These are phyloP conservation scores for Trypanosoma cruzi DNA, from an alignment of 208 protist genomes.

Conservation along the genomic window DNA sequence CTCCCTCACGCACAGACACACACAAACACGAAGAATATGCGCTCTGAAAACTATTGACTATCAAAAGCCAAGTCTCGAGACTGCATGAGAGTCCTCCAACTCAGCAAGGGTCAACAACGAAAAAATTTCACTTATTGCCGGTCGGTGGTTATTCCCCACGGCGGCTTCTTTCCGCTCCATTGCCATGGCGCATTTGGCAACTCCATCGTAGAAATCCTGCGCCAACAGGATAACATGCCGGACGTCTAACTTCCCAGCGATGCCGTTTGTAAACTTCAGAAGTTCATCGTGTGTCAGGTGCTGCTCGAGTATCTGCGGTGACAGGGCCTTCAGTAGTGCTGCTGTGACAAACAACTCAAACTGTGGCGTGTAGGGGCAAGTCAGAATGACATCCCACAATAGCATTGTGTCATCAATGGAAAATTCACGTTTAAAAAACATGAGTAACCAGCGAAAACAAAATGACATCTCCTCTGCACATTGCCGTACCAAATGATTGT, in stretches of 20 bases:
- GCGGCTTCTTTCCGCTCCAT: not conserved
- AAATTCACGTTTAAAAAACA: slow-evolving; percentile 89
- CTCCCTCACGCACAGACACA: not conserved
- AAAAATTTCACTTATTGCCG: not conserved
- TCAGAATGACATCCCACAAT: slow-evolving; percentile 90
- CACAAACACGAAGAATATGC: not conserved
- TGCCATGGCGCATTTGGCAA: slow-evolving; percentile 25
- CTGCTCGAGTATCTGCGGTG: slow-evolving; percentile 52
- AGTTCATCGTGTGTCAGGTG: slow-evolving; percentile 55
- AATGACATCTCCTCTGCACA: slow-evolving; percentile 77
- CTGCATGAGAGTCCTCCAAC: not conserved
- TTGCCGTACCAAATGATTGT: slow-evolving; percentile 44
- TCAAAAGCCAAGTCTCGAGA: not conserved
- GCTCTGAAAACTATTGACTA: not conserved
- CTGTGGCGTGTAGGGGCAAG: slow-evolving; percentile 54
- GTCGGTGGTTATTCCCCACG: not conserved
- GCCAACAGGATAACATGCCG: slow-evolving; percentile 55
- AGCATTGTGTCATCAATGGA: slow-evolving; percentile 56
- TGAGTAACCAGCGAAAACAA: slow-evolving; percentile 89
- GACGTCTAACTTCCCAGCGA: slow-evolving; percentile 42
- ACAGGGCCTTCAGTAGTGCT: slow-evolving; percentile 50
- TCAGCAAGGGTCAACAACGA: not conserved
- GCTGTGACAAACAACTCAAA: slow-evolving; percentile 80
- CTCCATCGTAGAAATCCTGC: slow-evolving; percentile 66
- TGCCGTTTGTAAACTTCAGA: slow-evolving; percentile 65